Evolutionary conservation across 495 filamentous ascomycete genomes (phyloP).

Genomic region (Neurospora terricola): DNA sequence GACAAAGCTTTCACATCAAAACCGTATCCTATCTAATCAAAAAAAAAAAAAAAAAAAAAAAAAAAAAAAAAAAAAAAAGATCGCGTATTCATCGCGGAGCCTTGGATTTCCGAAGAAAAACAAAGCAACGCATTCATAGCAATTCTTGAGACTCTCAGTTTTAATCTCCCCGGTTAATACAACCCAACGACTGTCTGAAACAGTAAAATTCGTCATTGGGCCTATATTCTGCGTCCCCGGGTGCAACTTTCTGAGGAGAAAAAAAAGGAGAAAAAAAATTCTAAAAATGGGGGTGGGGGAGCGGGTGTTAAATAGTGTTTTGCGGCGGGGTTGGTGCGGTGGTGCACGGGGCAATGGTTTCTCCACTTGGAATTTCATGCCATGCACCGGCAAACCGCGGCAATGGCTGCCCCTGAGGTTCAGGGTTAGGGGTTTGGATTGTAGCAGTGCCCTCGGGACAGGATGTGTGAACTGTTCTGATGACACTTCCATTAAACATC

Average conservation of each 20-base stretch:
- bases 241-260: constrained; percentile 37
- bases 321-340: not conserved
- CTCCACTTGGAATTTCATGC: not conserved
- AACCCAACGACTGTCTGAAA: constrained; percentile 29
- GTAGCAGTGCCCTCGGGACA: not conserved
- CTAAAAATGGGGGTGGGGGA: not conserved
- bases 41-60: not conserved
- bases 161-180: constrained; percentile 39
- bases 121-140: constrained; percentile 25
- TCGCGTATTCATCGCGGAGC: constrained; percentile 29
- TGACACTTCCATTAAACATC: not conserved
- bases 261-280: constrained; percentile 12
- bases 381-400: not conserved
- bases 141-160: constrained; percentile 40
- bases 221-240: constrained; percentile 35
- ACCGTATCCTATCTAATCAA: not conserved
- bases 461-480: not conserved
- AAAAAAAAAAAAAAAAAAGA: not conserved
- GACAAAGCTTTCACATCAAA: not conserved
- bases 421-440: not conserved
- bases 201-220: constrained; percentile 22
- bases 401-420: not conserved
- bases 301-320: not conserved
- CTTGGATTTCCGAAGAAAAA: not conserved
- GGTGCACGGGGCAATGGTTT: not conserved